phyloP scores from a whole-genome alignment of 495 filamentous ascomycete genomes.

The Letharia lupina region DNA sequence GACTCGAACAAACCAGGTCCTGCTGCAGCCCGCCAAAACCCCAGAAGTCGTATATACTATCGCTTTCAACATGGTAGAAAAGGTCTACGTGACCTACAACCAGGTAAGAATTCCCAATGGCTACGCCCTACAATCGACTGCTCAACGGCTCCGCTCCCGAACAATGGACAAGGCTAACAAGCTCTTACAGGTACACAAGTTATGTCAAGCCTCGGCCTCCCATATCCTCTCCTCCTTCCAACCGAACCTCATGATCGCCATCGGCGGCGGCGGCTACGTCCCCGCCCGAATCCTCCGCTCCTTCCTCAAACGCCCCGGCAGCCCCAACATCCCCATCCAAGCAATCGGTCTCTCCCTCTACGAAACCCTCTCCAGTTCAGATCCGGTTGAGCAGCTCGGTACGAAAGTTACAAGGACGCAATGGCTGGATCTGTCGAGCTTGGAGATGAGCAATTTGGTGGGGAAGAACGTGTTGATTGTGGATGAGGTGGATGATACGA shows the following conservation, averaged over 20 bases:
- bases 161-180: conserved; percentile 8
- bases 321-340: conserved; percentile 96
- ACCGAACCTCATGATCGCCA: conserved; percentile 96
- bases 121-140: not conserved
- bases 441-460: conserved; percentile 86
- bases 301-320: conserved; percentile 84
- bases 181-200: conserved; percentile 73
- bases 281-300: conserved; percentile 95
- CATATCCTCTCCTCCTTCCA: conserved; percentile 74
- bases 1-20: no score
- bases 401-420: conserved; percentile 96
- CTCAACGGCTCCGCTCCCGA: not conserved
- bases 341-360: conserved; percentile 97
- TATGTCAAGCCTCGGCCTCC: conserved; percentile 78
- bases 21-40: not conserved
- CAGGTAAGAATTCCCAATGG: conserved; percentile 46
- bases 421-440: conserved; percentile 86
- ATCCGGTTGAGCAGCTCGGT: conserved; percentile 63
- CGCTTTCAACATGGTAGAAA: conserved; percentile 62
- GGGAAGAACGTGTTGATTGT: conserved; percentile 98
- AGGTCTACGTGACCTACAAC: conserved; percentile 92
- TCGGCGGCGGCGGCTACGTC: conserved; percentile 95
- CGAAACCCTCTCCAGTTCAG: conserved; percentile 61
- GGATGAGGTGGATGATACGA: conserved; percentile 96
- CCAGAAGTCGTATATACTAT: not conserved